Base-by-base conservation (phyloP, 805 yeast genomes). In the Isabelozyma rhagii region DNA sequence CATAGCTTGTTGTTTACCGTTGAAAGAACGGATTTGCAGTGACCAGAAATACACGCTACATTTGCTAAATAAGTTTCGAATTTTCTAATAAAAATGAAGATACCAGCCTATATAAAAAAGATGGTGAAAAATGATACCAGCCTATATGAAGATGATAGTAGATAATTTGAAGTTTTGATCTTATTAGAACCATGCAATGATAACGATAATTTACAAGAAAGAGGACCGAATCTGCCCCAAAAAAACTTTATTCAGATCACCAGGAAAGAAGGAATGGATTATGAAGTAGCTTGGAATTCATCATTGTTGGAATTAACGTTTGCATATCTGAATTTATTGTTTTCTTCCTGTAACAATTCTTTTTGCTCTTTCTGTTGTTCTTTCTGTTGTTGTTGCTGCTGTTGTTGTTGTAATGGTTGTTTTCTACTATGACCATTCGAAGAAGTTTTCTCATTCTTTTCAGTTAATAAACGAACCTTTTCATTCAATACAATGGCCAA, bases 401-500 rank as follows among this genome's bases (percentile, higher is more conserved):
- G 72, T 53, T 61, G 71, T 58, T 74, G 84, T 52, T 64, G 69
- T 36, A 54, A 55, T 44, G 62, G 65, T 49, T 59, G 68, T 59
- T 70, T 72, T 57, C 72, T 69, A 47, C 75, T 71, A 67, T 81
- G 84, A 43, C 92, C 94, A 58, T 89, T 88, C 44, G 87, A 80
- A 47, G 89, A 87, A 47, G 89, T 79, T 67, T 89, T 84, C 69
- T 89, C 96, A 66, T 89, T 89, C 74, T 89, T 83, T 68, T 90
- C 97, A 48, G 87, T 81, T 57, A 90, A 78, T 61, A 85, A 83
- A 50, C 79, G 80, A 47, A 88, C 85, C 77, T 86, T 87, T 53
- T 90, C 97, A 54, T 89, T 87, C 72, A 94, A 78, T 43, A 85
- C 82, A 54, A 90, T 75, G 17, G 97, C 96, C 62, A 93, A 79